Evolutionary conservation across 495 filamentous ascomycete genomes (phyloP).

Genomic region (Neurospora tetraspora): DNA sequence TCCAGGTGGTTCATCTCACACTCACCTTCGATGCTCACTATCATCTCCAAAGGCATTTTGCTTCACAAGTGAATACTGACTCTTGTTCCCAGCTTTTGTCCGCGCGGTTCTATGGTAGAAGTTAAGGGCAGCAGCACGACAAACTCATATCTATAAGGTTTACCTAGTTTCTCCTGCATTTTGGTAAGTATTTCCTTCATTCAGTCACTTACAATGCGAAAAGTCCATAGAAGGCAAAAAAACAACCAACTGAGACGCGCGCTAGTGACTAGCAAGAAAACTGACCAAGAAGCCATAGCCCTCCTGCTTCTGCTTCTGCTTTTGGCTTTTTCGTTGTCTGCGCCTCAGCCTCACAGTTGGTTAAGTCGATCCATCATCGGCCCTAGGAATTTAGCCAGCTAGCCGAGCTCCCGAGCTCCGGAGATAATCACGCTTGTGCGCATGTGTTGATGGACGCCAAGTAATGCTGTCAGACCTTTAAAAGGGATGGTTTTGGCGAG

Average conservation of each 20-base stretch:
- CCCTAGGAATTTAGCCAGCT: background rate
- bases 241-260: too few species aligned
- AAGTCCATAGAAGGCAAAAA: too few species aligned
- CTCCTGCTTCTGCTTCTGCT: background rate
- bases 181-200: too few species aligned
- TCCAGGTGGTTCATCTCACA: background rate
- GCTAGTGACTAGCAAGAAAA: background rate
- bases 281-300: background rate
- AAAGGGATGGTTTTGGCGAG: background rate
- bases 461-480: background rate
- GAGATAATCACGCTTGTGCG: background rate
- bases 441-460: background rate
- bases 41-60: background rate
- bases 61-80: background rate
- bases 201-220: too few species aligned
- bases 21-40: background rate
- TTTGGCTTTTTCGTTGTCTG: background rate
- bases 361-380: background rate
- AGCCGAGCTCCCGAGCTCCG: background rate
- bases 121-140: too few species aligned
- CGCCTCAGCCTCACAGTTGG: background rate
- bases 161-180: too few species aligned
- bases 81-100: background rate
- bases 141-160: too few species aligned
- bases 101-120: too few species aligned